Evolutionary conservation across 2,329 filamentous ascomycete genomes (phyloP).

Genomic region (Penicillium sp.): DNA sequence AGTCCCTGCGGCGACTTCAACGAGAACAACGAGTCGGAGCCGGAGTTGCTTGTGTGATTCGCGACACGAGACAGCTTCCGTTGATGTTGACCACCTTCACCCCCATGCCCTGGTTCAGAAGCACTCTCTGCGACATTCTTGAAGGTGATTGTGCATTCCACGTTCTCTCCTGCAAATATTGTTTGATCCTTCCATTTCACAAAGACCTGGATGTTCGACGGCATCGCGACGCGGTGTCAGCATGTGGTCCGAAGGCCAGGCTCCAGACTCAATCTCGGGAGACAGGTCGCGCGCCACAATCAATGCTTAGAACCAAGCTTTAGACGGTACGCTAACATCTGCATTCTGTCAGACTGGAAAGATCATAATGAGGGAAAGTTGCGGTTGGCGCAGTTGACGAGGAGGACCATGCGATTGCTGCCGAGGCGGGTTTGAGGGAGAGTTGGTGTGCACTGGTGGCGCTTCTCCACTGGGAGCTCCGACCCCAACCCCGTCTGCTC

Average conservation of each 20-base stretch:
- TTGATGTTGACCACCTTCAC: slow-evolving; percentile 34
- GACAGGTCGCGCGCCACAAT: slow-evolving; percentile 8
- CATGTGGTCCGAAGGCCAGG: slow-evolving; percentile 30
- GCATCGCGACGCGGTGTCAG: slow-evolving; percentile 44
- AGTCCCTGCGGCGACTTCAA: slow-evolving; percentile 41
- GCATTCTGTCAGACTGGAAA: slow-evolving; percentile 31
- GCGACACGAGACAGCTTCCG: slow-evolving; percentile 40
- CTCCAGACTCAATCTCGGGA: slow-evolving; percentile 13
- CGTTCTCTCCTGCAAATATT: slow-evolving; percentile 93
- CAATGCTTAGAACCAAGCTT: slow-evolving; percentile 11
- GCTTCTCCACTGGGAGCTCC: slow-evolving; percentile 9
- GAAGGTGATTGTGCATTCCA: slow-evolving; percentile 95
- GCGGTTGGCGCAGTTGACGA: slow-evolving; percentile 11
- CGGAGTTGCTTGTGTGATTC: slow-evolving; percentile 32
- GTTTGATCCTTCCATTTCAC: slow-evolving; percentile 93
- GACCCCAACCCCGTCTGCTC: neutral
- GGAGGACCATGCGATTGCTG: slow-evolving; percentile 10
- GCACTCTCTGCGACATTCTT: slow-evolving; percentile 69
- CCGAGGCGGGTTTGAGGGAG: slow-evolving; percentile 13
- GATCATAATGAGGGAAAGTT: slow-evolving; percentile 20
- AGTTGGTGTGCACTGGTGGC: slow-evolving; percentile 13
- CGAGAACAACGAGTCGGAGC: slow-evolving; percentile 42
- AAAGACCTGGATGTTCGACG: slow-evolving; percentile 87
- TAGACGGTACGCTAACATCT: slow-evolving; percentile 21
- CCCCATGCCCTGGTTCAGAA: slow-evolving; percentile 31